These are phyloP conservation scores for Starmerella floris DNA, from an alignment of 805 yeast genomes.

Conservation along the genomic window DNA sequence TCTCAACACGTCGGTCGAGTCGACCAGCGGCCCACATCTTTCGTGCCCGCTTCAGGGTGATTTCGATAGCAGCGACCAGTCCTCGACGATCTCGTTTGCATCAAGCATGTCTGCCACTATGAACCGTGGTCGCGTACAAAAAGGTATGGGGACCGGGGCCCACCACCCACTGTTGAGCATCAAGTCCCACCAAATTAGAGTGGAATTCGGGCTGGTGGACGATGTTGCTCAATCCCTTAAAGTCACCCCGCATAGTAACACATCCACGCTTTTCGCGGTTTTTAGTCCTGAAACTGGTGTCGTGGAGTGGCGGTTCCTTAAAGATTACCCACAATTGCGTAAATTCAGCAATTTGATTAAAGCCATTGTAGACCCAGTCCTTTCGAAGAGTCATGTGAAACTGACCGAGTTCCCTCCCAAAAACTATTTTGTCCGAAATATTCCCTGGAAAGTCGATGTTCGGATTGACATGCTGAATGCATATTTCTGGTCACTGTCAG, in stretches of 20 bases:
- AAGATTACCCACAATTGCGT: conserved; percentile 45
- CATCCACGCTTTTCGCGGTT: conserved; percentile 10
- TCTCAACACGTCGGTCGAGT: too few species aligned
- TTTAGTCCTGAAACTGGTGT: conserved; percentile 44
- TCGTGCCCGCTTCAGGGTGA: too few species aligned
- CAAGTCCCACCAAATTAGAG: not conserved
- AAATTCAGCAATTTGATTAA: conserved; percentile 50
- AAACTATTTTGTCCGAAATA: conserved; percentile 39
- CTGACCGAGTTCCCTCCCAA: conserved; percentile 56
- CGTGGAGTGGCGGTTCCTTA: conserved; percentile 64
- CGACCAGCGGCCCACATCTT: too few species aligned
- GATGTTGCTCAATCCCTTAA: conserved; percentile 2
- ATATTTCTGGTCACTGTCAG: conserved; percentile 28
- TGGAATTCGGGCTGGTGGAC: conserved; percentile 8
- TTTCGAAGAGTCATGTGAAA: conserved; percentile 12
- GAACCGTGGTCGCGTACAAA: too few species aligned
- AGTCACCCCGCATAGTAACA: not conserved
- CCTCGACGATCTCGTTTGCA: too few species aligned
- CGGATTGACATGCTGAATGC: conserved; percentile 44
- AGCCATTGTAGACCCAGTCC: conserved; percentile 29
- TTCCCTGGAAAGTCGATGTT: conserved; percentile 53
- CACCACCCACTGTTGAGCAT: too few species aligned
- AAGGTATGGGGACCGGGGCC: too few species aligned
- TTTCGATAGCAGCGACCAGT: too few species aligned
- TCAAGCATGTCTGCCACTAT: too few species aligned